Base-by-base conservation (phyloP, 352 stramenopile species). In the Globisporangium canariense region DNA sequence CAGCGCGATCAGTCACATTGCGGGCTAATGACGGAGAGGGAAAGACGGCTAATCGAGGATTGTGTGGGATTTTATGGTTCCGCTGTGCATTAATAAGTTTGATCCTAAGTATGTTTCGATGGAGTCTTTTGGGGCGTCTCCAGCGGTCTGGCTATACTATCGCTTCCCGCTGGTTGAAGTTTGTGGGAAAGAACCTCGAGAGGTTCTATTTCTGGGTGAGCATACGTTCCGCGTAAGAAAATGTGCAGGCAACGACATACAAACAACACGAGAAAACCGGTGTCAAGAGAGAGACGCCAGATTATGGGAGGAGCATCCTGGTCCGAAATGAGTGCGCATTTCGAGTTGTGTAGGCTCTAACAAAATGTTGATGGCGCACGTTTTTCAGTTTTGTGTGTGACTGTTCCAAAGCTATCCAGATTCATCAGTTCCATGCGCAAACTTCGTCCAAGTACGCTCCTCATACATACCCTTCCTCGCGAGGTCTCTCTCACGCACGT, bases 201-300 rank as follows among this genome's bases (percentile, higher is more conserved):
- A 47, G 9, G 16, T 49, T 49, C 43, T 9, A 49, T 49, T 49
- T 22, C 18, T 20, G 16, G 0, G n/a, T 60, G 38, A 60, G 54
- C 38, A 60, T 60, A 34, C 54, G 54, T 49, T 60, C 54, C 18
- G 34, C 30, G 10, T 22, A 60, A 60, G n/a, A 60, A 60, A 60
- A 51, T 20, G 34, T 40, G 34, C 34, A 8, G 22, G 6, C 13
- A 47, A 8, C 8, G 20, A 41, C 14, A 51, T 40, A 32, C 22
- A 38, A 14, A 34, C 28, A 16, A n/a, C 36, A 60, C 22, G 36
- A 38, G 22, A 58, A 41, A 58, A 49, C 43, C 43, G 43, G 43
- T 49, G 43, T 49, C 43, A 20, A 49, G 43, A 49, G 16, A 47
- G 41, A 47, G 16, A 47, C 16, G 41, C 0, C 41, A n/a, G 41